Evolutionary conservation across 495 filamentous ascomycete genomes (phyloP), one percentile per base, ranked within the genome.

Genomic region (Amorphotheca resinae): DNA sequence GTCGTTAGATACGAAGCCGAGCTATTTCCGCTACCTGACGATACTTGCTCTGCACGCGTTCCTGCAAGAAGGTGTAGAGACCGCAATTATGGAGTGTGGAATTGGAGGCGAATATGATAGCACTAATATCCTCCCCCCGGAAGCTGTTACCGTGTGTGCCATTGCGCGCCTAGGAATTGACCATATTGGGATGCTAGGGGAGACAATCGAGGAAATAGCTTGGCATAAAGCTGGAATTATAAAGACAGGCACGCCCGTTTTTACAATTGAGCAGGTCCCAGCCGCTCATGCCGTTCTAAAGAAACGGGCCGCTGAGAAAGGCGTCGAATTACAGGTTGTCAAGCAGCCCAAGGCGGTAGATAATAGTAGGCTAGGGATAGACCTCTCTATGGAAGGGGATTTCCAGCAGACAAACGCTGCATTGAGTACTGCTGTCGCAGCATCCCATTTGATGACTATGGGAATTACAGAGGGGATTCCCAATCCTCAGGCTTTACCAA

Each of bases 141-240:
- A 72, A 18, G 62, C 72, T 22, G 87, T 88, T 2, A 74, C 75
- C 6, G 81, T 77, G 1, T 72, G 70, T 6, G 88, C 77, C 0
- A 84, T 98, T 34, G 86, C 79, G 8, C 87, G 78, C 38, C 66
- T 98, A 20, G 91, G 86, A 7, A 89, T 98, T 46, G 91, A 98
- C 53, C 91, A 98, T 54, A 74, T 79, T n/a, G 69, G 66, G 8
- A 70, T 87, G 61, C 73, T 98, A 22, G 91, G 91, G 9, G 61
- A 73, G 30, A 93, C 88, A 0, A 79, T 95, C 33, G 83, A 91
- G 42, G 72, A 88, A 46, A 98, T 98, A 45, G 91, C 93, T 3
- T 96, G 93, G 91, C 89, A 98, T 56, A 98, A 98, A 59, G 82
- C 75, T 11, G 91, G 91, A 14, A 89, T 98, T 41, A 82, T 95